These are phyloP conservation scores for Amanita brunnescens DNA, from an alignment of 768 basidiomycete species.

Conservation along the genomic window DNA sequence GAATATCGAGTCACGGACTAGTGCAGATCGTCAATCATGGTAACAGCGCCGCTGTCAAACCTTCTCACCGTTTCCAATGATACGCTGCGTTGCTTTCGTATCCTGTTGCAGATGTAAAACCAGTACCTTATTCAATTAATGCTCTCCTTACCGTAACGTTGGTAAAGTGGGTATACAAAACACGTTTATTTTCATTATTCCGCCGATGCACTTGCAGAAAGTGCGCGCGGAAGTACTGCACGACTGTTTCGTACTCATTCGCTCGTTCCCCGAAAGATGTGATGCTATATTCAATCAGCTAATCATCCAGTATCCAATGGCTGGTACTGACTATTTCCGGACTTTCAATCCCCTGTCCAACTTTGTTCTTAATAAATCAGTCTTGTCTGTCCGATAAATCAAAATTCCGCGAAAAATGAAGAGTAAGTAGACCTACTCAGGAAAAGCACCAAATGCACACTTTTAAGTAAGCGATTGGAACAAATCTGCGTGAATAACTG, in stretches of 20 bases:
- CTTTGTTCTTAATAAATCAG: slow-evolving; percentile 68
- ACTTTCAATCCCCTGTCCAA: slow-evolving; percentile 61
- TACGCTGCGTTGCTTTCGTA: slow-evolving; percentile 74
- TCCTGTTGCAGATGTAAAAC: slow-evolving; percentile 36
- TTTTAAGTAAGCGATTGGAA: slow-evolving; percentile 71
- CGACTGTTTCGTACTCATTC: slow-evolving; percentile 77
- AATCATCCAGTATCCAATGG: slow-evolving; percentile 3
- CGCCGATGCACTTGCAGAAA: slow-evolving; percentile 75
- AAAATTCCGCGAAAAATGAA: slow-evolving; percentile 7
- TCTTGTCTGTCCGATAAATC: slow-evolving; percentile 46
- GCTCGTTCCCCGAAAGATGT: slow-evolving; percentile 72
- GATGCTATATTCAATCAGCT: slow-evolving; percentile 38
- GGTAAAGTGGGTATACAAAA: slow-evolving; percentile 77
- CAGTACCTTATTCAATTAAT: not conserved
- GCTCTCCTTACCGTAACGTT: slow-evolving; percentile 56
- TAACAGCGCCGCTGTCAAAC: not conserved
- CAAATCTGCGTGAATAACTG: slow-evolving; percentile 84
- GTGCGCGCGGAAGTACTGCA: slow-evolving; percentile 82
- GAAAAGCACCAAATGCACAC: slow-evolving; percentile 51
- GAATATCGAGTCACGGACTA: slow-evolving; percentile 71
- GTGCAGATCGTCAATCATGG: slow-evolving; percentile 4
- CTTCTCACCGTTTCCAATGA: slow-evolving; percentile 65
- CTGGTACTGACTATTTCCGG: slow-evolving; percentile 61
- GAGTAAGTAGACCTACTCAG: slow-evolving; percentile 33
- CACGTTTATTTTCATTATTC: slow-evolving; percentile 72